Evolutionary conservation across 164 flowering plant genomes (phyloP).

Genomic region (Saururus chinensis): DNA sequence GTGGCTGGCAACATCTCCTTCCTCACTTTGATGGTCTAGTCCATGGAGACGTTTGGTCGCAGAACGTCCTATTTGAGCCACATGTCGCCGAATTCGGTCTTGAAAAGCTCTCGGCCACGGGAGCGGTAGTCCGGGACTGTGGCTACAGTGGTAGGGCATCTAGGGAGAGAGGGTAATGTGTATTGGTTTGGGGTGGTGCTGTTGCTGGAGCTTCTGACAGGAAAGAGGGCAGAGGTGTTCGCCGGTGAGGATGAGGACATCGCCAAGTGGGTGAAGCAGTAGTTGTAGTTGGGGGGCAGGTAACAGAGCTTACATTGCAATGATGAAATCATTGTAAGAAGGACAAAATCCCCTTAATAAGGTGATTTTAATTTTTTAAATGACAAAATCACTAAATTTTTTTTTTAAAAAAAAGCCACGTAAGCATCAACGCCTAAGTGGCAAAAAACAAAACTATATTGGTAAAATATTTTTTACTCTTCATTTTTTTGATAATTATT

Average conservation of each 20-base stretch:
- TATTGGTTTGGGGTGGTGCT: constrained; percentile 88
- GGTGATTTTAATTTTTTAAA: no score
- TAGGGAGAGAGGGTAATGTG: constrained; percentile 58
- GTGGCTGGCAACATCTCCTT: constrained; percentile 78
- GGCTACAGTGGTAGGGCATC: constrained; percentile 43
- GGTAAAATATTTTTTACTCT: no score
- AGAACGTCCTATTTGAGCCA: constrained; percentile 79
- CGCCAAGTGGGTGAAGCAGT: constrained; percentile 93
- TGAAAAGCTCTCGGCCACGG: constrained; percentile 23
- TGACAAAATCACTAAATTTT: no score
- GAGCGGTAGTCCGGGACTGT: constrained; percentile 37
- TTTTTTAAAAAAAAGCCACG: no score
- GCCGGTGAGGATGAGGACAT: constrained; percentile 76
- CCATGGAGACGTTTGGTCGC: constrained; percentile 84
- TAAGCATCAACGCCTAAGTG: no score
- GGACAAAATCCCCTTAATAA: no score
- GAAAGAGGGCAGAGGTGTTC: constrained; percentile 76
- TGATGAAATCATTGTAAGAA: no score
- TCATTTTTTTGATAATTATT: no score
- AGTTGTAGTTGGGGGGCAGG: constrained; percentile 71
- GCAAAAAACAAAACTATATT: no score
- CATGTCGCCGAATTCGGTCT: constrained; percentile 84
- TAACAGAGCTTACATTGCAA: constrained; percentile 66
- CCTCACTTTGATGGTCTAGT: constrained; percentile 47
- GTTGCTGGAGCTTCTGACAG: constrained; percentile 77